These are phyloP conservation scores for Pseudocercospora vitis DNA, from an alignment of 2,329 filamentous ascomycete species.

Conservation along the genomic window DNA sequence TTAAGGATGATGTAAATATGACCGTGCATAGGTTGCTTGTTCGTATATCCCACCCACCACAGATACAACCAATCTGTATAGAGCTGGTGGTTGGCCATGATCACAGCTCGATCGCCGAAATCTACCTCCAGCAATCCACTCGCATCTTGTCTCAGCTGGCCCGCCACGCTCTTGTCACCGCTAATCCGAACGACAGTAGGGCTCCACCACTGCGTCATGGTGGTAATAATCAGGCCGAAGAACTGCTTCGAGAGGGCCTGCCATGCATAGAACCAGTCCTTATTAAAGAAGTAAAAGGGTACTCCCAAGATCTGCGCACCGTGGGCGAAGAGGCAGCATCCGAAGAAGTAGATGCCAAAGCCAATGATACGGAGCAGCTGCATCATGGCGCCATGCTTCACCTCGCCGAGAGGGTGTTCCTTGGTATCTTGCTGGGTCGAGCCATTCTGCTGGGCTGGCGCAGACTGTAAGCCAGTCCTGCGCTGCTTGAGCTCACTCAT, in stretches of 20 bases:
- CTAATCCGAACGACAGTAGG: slow-evolving; percentile 78
- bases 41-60: slow-evolving; percentile 87
- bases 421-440: slow-evolving; percentile 10
- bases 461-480: slow-evolving; percentile 21
- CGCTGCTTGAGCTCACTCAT: slow-evolving; percentile 30
- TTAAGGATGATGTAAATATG: slow-evolving; percentile 89
- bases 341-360: slow-evolving; percentile 49
- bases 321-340: slow-evolving; percentile 50
- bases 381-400: slow-evolving; percentile 45
- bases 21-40: slow-evolving; percentile 66
- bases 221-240: slow-evolving; percentile 73
- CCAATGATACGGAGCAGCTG: slow-evolving; percentile 47
- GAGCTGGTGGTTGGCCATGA: slow-evolving; percentile 81
- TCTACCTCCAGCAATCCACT: slow-evolving; percentile 72
- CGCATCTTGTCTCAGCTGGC: slow-evolving; percentile 66
- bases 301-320: slow-evolving; percentile 69
- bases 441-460: neutral
- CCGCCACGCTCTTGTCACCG: slow-evolving; percentile 75
- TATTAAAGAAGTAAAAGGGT: slow-evolving; percentile 72
- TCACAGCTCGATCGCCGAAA: slow-evolving; percentile 76
- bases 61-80: slow-evolving; percentile 83
- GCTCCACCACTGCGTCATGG: slow-evolving; percentile 82
- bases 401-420: slow-evolving; percentile 36
- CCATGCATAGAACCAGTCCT: slow-evolving; percentile 76
- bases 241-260: slow-evolving; percentile 84